phyloP scores from a whole-genome alignment of 306 rosid species.

The Ormosia emarginata region DNA sequence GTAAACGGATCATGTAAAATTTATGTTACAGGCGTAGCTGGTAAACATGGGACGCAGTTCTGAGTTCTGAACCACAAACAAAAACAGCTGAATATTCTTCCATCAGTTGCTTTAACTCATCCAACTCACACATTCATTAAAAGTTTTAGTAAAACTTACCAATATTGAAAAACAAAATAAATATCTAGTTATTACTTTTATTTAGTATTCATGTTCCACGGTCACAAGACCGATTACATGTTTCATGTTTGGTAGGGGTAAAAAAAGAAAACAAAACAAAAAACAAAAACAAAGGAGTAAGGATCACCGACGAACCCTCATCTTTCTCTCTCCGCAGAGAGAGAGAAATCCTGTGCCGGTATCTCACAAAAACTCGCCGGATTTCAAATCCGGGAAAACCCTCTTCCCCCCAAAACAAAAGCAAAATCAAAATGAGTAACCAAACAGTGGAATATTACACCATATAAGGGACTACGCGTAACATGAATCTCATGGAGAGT shows the following conservation, averaged over 20 bases:
- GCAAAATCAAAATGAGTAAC: neutral
- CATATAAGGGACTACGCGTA: neutral
- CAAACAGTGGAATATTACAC: constrained; percentile 10
- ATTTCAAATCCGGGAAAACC: constrained; percentile 36
- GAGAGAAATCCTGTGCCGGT: constrained; percentile 78
- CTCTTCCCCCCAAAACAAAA: neutral
- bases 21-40: no score
- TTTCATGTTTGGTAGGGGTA: constrained; percentile 1
- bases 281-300: neutral
- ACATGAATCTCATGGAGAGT: neutral
- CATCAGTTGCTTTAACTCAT: no score
- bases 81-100: no score
- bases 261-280: neutral
- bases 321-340: constrained; percentile 49
- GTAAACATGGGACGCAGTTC: neutral
- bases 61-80: no score
- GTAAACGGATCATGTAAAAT: neutral
- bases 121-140: no score
- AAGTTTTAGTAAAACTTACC: neutral
- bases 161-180: neutral
- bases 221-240: constrained; percentile 17
- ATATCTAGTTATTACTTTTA: constrained; percentile 5
- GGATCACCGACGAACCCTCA: constrained; percentile 75
- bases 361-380: constrained; percentile 63
- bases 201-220: constrained; percentile 45